phyloP scores from a whole-genome alignment of 208 protist species.

The Trypanosomatidae sp. region DNA sequence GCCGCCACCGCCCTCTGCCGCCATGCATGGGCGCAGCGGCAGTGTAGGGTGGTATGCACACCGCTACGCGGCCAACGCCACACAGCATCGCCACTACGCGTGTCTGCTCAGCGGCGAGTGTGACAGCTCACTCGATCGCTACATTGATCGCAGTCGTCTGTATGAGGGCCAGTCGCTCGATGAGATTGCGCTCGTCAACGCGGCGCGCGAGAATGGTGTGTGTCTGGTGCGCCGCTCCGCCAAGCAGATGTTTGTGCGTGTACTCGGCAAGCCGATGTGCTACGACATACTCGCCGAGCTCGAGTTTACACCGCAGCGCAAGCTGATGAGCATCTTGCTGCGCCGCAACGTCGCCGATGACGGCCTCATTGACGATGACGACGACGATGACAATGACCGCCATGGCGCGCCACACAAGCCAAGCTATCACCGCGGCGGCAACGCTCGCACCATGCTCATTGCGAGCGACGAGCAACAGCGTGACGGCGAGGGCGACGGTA shows the following conservation, averaged over 20 bases:
- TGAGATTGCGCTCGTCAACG: conserved; percentile 83
- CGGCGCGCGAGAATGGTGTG: conserved; percentile 74
- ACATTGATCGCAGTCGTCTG: conserved; percentile 44
- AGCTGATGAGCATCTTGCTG: conserved; percentile 81
- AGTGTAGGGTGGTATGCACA: conserved; percentile 44
- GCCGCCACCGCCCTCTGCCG: background rate
- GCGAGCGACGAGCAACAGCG: no score
- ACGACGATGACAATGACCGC: no score
- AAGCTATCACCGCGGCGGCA: no score
- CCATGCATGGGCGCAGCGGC: conserved; percentile 37
- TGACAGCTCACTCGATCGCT: no score
- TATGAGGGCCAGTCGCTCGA: conserved; percentile 89
- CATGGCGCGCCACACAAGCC: no score
- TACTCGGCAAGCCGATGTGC: conserved; percentile 29
- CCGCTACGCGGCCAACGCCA: conserved; percentile 16
- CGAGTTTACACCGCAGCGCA: conserved; percentile 71
- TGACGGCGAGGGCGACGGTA: no score
- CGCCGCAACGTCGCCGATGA: conserved; percentile 2
- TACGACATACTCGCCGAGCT: conserved; percentile 79
- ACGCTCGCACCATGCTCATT: no score
- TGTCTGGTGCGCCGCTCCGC: conserved; percentile 39
- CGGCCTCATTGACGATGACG: background rate
- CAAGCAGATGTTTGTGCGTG: conserved; percentile 50
- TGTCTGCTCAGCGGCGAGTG: no score
- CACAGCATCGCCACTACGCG: conserved; percentile 20